Evolutionary conservation across 2,329 filamentous ascomycete genomes (phyloP).

Genomic region (Teratosphaeria destructans): DNA sequence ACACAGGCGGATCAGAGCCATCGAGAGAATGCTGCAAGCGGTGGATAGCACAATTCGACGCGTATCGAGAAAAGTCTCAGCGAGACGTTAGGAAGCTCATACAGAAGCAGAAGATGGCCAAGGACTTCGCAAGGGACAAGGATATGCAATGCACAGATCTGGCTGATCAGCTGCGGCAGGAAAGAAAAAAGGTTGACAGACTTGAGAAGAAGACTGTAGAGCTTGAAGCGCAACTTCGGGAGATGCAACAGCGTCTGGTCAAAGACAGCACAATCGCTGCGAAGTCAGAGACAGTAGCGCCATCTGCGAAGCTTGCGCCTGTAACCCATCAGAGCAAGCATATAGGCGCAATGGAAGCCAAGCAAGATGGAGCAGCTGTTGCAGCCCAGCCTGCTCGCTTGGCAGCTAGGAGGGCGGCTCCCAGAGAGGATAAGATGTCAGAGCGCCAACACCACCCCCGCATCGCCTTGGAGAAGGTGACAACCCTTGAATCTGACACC

Average conservation of each 20-base stretch:
- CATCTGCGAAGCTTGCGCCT: not conserved
- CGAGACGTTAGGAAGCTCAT: slow-evolving; percentile 67
- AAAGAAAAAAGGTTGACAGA: slow-evolving; percentile 52
- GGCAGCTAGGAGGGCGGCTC: not conserved
- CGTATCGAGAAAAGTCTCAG: slow-evolving; percentile 61
- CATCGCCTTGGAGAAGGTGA: no score
- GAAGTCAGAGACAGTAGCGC: slow-evolving; percentile 5
- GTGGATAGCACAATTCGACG: slow-evolving; percentile 70
- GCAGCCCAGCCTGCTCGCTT: not conserved
- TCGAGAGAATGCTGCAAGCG: slow-evolving; percentile 65
- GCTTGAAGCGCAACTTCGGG: slow-evolving; percentile 48
- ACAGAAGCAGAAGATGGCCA: slow-evolving; percentile 69
- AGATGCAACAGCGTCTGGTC: slow-evolving; percentile 25
- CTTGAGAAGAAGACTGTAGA: slow-evolving; percentile 56
- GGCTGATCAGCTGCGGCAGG: slow-evolving; percentile 54
- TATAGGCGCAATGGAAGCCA: not conserved
- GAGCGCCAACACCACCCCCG: not conserved
- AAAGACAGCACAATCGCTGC: not conserved
- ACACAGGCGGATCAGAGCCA: slow-evolving; percentile 61
- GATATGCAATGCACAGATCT: slow-evolving; percentile 60
- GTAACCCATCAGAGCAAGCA: not conserved
- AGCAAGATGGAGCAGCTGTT: not conserved
- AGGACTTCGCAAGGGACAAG: slow-evolving; percentile 68
- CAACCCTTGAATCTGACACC: not conserved
- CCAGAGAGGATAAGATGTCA: not conserved